Conservation (phyloP, 2,329 filamentous ascomycete species). For the Aureobasidium namibiae region DNA sequence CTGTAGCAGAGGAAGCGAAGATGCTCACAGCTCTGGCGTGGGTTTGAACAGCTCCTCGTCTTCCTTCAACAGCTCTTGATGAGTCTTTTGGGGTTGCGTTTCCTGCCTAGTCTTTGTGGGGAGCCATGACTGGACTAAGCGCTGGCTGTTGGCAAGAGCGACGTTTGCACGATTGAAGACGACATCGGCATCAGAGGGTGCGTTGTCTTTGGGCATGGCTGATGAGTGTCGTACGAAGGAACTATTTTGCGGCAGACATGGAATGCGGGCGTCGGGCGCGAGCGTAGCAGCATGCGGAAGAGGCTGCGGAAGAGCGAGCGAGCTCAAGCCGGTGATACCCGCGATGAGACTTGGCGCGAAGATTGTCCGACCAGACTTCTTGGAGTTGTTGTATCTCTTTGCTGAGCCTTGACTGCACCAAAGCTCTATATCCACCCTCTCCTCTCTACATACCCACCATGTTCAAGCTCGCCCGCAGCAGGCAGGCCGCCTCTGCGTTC, state of each 20-base stretch:
- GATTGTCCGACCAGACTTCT: conserved; percentile 4
- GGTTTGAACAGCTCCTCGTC: conserved; percentile 47
- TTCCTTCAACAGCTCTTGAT: conserved; percentile 40
- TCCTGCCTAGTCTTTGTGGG: conserved; percentile 38
- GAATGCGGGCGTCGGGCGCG: not conserved
- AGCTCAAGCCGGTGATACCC: not conserved
- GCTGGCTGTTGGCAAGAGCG: conserved; percentile 45
- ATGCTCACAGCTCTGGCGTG: conserved; percentile 45
- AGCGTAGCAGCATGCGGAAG: not conserved
- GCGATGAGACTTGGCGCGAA: conserved; percentile 3
- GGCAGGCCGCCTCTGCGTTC: conserved; percentile 71
- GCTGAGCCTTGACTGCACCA: not conserved
- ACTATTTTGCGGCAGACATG: too few relatives aligned
- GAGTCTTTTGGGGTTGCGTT: conserved; percentile 30
- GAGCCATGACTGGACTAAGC: conserved; percentile 49
- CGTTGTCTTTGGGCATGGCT: not conserved
- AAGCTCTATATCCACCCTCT: not conserved
- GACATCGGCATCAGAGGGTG: conserved; percentile 36
- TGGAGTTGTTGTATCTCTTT: conserved; percentile 4
- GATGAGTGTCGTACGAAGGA: not conserved
- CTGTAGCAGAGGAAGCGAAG: not conserved
- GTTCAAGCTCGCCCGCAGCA: conserved; percentile 81
- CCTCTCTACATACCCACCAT: conserved; percentile 40
- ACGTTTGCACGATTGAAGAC: conserved; percentile 48
- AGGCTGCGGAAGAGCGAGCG: not conserved